phyloP scores from a whole-genome alignment of 306 rosid genomes.

The Fragaria nilgerrensis region DNA sequence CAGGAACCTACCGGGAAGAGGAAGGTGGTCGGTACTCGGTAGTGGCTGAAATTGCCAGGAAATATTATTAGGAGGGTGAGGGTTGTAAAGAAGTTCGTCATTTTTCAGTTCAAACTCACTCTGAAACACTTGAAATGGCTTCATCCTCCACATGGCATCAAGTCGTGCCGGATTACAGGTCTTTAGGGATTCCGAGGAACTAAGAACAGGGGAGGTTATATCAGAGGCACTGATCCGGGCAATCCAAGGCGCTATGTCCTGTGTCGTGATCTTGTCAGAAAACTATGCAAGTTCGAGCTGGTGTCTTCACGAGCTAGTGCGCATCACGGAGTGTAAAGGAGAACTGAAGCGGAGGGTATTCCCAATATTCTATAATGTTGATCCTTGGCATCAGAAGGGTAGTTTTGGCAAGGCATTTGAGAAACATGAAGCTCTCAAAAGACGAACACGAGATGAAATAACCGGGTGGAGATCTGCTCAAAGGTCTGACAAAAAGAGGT shows the following conservation, averaged over 20 bases:
- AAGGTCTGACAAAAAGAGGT: neutral
- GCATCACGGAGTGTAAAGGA: neutral
- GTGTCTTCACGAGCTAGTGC: neutral
- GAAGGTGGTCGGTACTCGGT: too few relatives aligned
- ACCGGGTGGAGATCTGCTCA: neutral
- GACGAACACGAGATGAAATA: neutral
- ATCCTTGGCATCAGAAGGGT: neutral
- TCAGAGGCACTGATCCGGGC: neutral
- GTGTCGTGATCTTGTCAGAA: neutral
- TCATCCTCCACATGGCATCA: neutral
- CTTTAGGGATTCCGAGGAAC: neutral
- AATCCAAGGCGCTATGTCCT: neutral
- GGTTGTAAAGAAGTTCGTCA: too few relatives aligned
- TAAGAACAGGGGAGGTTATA: neutral
- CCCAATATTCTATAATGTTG: neutral
- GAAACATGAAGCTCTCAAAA: neutral
- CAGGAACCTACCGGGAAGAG: too few relatives aligned
- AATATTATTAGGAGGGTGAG: too few relatives aligned
- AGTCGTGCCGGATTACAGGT: neutral
- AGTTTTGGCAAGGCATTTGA: neutral
- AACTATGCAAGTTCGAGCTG: neutral
- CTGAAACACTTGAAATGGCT: too few relatives aligned
- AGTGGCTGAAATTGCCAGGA: too few relatives aligned
- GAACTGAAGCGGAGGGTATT: too few relatives aligned
- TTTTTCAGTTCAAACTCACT: too few relatives aligned